Base-by-base conservation (phyloP, 2,329 filamentous ascomycete genomes). In the Xylaria sp. region DNA sequence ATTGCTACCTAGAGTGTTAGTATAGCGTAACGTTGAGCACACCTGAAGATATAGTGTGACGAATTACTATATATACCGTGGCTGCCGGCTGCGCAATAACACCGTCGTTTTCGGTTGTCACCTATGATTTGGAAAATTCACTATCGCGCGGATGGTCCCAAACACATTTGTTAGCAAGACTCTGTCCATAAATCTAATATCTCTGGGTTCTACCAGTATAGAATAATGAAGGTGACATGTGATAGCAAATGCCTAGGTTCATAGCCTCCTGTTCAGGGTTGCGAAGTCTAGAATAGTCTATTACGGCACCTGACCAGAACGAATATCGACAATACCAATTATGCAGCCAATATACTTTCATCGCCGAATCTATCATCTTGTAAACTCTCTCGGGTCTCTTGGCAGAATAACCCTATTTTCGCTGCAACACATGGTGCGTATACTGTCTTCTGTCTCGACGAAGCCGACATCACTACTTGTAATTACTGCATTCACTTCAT, bases 241-340 rank as follows among this genome's bases (percentile, higher is more conserved):
- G 13, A 51, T 33, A 15, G 25, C 1, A 38, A 51, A 25, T 29
- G 31, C 17, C 31, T 36, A 49, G 31, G 10, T 56, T 59, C 5
- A 3, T 22, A 55, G 49, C 45, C 13, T 29, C 20, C 22, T 38
- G 27, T 25, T 29, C 36, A 11, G 20, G 7, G 36, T 10, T 7
- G 11, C 4, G 7, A 38, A 47, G 36, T 64, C 65, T 61, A 65
- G 61, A 65, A 36, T 22, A 33, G 31, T 22, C 53, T 9, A 25
- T 44, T 27, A 53, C 13, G 38, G 33, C 61, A 61, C 51, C 38
- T 61, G 55, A 57, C 17, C 36, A 25, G 3, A n/a, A 5, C 17
- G 36, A 42, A 58, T 15, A 44, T 27, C 11, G 17, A 44, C 17
- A 33, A 47, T 44, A 29, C 44, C 13, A 20, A 22, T 33, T 22